Evolutionary conservation across 805 yeast genomes (phyloP), one percentile per base, ranked within the genome.

Genomic region (Zygoascus biomembranicola): DNA sequence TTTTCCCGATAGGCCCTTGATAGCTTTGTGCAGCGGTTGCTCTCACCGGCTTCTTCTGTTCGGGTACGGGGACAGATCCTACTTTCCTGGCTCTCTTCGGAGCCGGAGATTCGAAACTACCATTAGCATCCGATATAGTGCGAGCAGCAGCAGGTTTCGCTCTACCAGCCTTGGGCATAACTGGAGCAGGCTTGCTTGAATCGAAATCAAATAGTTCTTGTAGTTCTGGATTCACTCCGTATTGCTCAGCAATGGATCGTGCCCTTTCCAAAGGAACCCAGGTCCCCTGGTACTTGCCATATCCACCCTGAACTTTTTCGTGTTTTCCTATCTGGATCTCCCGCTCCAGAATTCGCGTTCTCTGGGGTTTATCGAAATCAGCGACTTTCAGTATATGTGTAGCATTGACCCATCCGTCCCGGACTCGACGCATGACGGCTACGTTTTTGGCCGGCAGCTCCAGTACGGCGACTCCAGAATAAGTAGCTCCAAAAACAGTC

Each of bases 331-430:
- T 79, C 65, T 92, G 97, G n/a, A 92, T 96, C 58, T 90, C 97
- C 63, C 85, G 82, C 66, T 90, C 98, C 61, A 90, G 76, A 57
- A 90, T 89, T 62, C 95, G 84, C 18, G 97, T 90, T 60, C 98
- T 74, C 67, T 87, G 89, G 1, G 97, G 96, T 69, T 90, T 90
- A 56, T 97, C 95, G 67, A 90, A 90, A 66, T 87, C 84, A 47
- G 97, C 96, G 44, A 92, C 90, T 68, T 92, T 92, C 57, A 92
- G 74, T 48, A 92, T 88, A 67, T 92, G 98, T 26, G 98, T 92
- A 11, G 98, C 98, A 69, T 92, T 92, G 55, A 94, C 89, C 98
- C 98, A 94, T 61, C 90, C 87, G 67, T 94, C 99, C 49, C 78
- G 76, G 56, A 87, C 83, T 54, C 98, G 76, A 62, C 98, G 80